These are phyloP conservation scores for Candida nemodendra DNA, from an alignment of 805 yeast species.

Conservation along the genomic window DNA sequence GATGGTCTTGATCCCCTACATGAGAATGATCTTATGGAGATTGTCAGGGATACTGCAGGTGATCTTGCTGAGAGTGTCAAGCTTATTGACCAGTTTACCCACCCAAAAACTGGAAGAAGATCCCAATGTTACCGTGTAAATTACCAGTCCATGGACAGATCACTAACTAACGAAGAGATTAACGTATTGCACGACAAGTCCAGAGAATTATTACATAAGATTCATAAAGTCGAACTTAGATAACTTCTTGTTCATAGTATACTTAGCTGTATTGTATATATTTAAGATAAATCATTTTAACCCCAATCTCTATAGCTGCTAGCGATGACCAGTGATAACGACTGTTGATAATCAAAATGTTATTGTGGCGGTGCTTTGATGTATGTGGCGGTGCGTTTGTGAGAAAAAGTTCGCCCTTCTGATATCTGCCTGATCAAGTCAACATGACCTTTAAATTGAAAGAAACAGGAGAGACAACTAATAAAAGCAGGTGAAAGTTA, in stretches of 20 bases:
- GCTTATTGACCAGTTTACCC: constrained; percentile 76
- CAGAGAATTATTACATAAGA: constrained; percentile 50
- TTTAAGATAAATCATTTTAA: background rate
- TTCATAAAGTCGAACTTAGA: constrained; percentile 57
- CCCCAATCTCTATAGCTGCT: too few species aligned
- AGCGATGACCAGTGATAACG: too few species aligned
- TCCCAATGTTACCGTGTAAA: constrained; percentile 88
- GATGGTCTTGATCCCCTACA: constrained; percentile 44
- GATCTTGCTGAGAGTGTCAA: constrained; percentile 86
- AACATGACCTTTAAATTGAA: too few species aligned
- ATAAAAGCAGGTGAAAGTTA: too few species aligned
- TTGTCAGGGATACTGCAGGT: constrained; percentile 80
- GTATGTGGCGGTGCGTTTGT: background rate
- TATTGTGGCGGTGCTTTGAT: constrained; percentile 2
- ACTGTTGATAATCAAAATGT: too few species aligned
- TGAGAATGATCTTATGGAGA: constrained; percentile 91
- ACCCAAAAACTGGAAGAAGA: constrained; percentile 74
- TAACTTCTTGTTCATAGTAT: constrained; percentile 5
- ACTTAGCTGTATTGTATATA: background rate
- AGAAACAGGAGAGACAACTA: too few species aligned
- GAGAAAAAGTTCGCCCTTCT: too few species aligned
- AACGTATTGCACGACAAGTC: constrained; percentile 70
- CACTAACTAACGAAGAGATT: constrained; percentile 80
- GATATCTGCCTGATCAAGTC: too few species aligned
- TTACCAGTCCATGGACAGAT: constrained; percentile 95